phyloP scores from a whole-genome alignment of 106 monocot genomes.

The Acorus gramineus region DNA sequence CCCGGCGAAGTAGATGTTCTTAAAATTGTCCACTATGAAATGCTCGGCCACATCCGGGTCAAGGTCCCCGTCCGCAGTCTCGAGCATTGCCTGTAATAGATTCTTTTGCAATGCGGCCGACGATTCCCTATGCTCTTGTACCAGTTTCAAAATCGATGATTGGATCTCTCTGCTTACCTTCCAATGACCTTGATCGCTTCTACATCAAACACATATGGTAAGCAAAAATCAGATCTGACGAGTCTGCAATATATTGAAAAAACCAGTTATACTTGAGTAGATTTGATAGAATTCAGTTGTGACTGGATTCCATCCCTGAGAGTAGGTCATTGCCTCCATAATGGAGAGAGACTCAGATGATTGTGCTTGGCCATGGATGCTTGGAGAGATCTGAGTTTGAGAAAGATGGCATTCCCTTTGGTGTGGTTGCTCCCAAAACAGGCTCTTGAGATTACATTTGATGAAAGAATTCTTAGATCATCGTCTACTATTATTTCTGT shows the following conservation, averaged over 20 bases:
- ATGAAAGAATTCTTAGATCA: conserved; percentile 47
- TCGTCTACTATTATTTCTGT: conserved; percentile 39
- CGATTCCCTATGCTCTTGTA: conserved; percentile 14
- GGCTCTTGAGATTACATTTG: conserved; percentile 64
- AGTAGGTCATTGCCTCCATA: too few relatives aligned
- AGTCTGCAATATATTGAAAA: too few relatives aligned
- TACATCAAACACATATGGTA: too few relatives aligned
- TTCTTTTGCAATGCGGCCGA: conserved; percentile 11
- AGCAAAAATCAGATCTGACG: too few relatives aligned
- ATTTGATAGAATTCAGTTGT: too few relatives aligned
- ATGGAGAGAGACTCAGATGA: too few relatives aligned
- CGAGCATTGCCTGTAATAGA: conserved; percentile 43
- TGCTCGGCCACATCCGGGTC: conserved; percentile 8
- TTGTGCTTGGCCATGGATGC: too few relatives aligned
- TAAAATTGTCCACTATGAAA: conserved; percentile 79
- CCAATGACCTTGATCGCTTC: too few relatives aligned
- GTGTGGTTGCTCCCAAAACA: conserved; percentile 60
- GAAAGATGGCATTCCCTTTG: conserved; percentile 59
- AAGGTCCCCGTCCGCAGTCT: conserved; percentile 5
- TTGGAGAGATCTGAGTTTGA: conserved; percentile 33
- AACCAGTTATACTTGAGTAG: too few relatives aligned
- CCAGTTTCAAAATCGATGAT: conserved; percentile 26
- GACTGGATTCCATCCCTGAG: too few relatives aligned
- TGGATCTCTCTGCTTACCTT: conserved; percentile 20
- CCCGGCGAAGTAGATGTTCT: conserved; percentile 76